These are phyloP conservation scores for Kuraishia piskuri DNA, from an alignment of 805 yeast genomes.

Conservation along the genomic window DNA sequence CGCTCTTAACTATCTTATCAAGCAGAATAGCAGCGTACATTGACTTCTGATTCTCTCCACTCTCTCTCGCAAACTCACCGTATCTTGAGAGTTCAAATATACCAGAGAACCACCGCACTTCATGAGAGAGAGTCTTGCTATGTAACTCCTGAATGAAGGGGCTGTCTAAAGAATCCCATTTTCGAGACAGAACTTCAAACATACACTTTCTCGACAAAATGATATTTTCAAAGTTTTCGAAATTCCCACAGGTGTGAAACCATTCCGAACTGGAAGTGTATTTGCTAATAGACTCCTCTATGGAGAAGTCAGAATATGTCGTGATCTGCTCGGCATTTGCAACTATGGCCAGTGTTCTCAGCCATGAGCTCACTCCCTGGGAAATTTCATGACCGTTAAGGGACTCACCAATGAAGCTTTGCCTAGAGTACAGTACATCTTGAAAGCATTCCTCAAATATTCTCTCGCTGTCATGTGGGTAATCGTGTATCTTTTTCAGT, in stretches of 20 bases:
- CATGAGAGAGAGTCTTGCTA: background rate
- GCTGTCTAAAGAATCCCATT: background rate
- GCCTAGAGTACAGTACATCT: constrained; percentile 9
- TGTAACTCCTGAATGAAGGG: background rate
- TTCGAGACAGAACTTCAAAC: constrained; percentile 20
- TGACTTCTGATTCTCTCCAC: constrained; percentile 36
- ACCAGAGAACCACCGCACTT: constrained; percentile 14
- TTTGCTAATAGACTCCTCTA: background rate
- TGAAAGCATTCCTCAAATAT: constrained; percentile 16
- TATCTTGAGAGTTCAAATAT: constrained; percentile 32
- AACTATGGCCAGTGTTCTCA: constrained; percentile 22
- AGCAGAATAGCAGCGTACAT: constrained; percentile 39
- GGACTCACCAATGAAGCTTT: constrained; percentile 13
- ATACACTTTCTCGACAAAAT: constrained; percentile 32
- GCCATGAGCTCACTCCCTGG: constrained; percentile 12
- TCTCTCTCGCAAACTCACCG: constrained; percentile 30
- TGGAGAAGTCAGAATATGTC: constrained; percentile 24
- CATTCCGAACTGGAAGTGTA: background rate
- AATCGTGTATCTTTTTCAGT: constrained; percentile 37
- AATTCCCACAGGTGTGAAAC: constrained; percentile 21
- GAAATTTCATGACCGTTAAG: background rate
- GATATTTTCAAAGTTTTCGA: constrained; percentile 31
- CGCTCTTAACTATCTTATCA: constrained; percentile 24
- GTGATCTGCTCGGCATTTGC: constrained; percentile 14
- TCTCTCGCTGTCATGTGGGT: constrained; percentile 10